Conservation (phyloP, 345 rosid species). For the Barbarea vulgaris region DNA sequence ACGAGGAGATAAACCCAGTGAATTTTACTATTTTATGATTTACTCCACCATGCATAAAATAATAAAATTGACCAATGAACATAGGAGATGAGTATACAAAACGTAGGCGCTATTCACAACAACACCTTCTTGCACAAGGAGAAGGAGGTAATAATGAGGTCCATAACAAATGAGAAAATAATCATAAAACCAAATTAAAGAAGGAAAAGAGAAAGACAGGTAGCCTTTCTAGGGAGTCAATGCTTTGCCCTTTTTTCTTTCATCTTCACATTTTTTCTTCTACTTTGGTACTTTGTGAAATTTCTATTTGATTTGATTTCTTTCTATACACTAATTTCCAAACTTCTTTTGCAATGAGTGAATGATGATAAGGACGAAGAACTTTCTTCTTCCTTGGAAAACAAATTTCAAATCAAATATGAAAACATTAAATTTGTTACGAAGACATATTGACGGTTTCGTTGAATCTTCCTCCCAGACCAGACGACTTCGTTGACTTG, state of each 20-base stretch:
- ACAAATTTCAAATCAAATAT: conserved; percentile 7
- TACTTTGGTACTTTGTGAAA: conserved; percentile 29
- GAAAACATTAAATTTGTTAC: background rate
- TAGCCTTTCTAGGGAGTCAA: conserved; percentile 35
- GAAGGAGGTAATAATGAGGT: conserved; percentile 32
- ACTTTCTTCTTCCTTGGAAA: conserved; percentile 19
- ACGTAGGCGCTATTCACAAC: conserved; percentile 21
- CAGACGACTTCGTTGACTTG: conserved; percentile 24
- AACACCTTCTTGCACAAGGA: conserved; percentile 39
- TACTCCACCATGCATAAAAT: background rate
- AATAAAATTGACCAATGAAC: conserved; percentile 6
- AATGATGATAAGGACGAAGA: conserved; percentile 32
- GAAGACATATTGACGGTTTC: conserved; percentile 17
- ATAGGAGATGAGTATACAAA: background rate
- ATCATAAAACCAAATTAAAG: conserved; percentile 9
- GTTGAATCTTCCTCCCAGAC: conserved; percentile 32
- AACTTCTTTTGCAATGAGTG: conserved; percentile 26
- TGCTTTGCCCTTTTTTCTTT: conserved; percentile 22
- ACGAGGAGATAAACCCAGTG: background rate
- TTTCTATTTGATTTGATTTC: conserved; percentile 24
- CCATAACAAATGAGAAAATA: conserved; percentile 19
- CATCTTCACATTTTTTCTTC: conserved; percentile 10
- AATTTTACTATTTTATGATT: background rate
- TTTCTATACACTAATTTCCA: conserved; percentile 28
- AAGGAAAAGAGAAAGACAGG: conserved; percentile 22